Percentiles rank a stretch among this genome's conserved stretches.
These are phyloP conservation scores for Candida orba DNA, from an alignment of 805 yeast genomes.

Conservation along the genomic window DNA sequence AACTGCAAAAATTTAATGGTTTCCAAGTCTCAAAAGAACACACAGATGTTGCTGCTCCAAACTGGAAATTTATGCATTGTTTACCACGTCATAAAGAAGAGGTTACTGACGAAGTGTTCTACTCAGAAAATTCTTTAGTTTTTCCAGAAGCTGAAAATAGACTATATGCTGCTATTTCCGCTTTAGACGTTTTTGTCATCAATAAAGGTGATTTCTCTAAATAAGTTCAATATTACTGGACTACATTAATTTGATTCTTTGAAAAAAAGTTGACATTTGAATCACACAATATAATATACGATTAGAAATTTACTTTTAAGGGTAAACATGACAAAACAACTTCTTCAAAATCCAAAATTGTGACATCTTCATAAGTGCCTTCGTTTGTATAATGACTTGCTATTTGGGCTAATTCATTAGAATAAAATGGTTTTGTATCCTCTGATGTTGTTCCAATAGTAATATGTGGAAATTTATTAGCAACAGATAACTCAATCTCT, in stretches of 20 bases:
- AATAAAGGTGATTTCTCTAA: slow-evolving; percentile 59
- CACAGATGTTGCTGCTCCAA: slow-evolving; percentile 51
- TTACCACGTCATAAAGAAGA: slow-evolving; percentile 94
- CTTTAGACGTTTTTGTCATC: slow-evolving; percentile 79
- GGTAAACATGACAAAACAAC: slow-evolving; percentile 3
- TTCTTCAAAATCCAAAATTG: slow-evolving; percentile 8
- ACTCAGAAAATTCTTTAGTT: slow-evolving; percentile 75
- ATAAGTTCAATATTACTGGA: neutral
- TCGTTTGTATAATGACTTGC: slow-evolving; percentile 6
- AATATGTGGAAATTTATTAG: slow-evolving; percentile 53
- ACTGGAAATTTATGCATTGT: slow-evolving; percentile 96
- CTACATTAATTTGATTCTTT: neutral
- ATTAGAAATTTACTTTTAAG: slow-evolving; percentile 14
- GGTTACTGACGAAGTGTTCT: slow-evolving; percentile 89
- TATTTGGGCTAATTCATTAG: slow-evolving; percentile 35
- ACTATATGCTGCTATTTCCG: slow-evolving; percentile 93
- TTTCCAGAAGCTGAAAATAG: slow-evolving; percentile 96
- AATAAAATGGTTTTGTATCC: slow-evolving; percentile 41
- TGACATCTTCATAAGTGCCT: slow-evolving; percentile 8
- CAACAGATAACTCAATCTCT: slow-evolving; percentile 23
- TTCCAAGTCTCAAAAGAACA: slow-evolving; percentile 74
- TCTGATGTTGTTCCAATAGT: slow-evolving; percentile 58
- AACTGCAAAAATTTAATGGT: slow-evolving; percentile 75
- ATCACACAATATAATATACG: neutral
- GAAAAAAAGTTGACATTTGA: neutral